Conservation (phyloP, 2,329 filamentous ascomycete genomes). For the Pseudocercospora vitis region DNA sequence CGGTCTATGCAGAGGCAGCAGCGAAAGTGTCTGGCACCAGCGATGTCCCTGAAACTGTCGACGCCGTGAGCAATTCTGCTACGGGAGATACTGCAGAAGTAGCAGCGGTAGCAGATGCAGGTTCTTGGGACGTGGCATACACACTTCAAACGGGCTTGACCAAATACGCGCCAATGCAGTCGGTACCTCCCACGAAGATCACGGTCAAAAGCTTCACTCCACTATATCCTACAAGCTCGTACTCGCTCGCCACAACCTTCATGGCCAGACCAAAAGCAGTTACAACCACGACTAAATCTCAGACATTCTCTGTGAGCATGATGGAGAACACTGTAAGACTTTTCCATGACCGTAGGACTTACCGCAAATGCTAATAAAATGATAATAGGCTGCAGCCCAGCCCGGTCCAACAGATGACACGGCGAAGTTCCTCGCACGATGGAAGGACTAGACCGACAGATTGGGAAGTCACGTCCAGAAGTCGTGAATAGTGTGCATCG, state of each 20-base stretch:
- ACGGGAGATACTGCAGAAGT: conserved; percentile 14
- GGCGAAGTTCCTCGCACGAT: conserved; percentile 58
- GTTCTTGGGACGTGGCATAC: conserved; percentile 49
- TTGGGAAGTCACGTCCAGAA: background rate
- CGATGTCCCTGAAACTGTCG: conserved; percentile 41
- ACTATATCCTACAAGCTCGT: conserved; percentile 57
- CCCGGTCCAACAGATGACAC: conserved; percentile 54
- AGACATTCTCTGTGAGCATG: conserved; percentile 54
- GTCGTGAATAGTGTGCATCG: background rate
- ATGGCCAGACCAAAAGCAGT: conserved; percentile 47
- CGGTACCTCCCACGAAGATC: conserved; percentile 59
- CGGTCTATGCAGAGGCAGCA: conserved; percentile 41
- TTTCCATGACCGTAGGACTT: background rate
- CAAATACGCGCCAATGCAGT: conserved; percentile 63
- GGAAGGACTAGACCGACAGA: conserved; percentile 53
- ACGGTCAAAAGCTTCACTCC: conserved; percentile 53
- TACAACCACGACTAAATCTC: conserved; percentile 54
- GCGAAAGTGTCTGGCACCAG: conserved; percentile 39
- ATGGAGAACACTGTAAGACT: conserved; percentile 60
- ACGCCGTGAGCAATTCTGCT: conserved; percentile 33
- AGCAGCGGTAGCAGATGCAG: conserved; percentile 24
- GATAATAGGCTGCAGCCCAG: conserved; percentile 54
- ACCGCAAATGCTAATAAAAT: conserved; percentile 10
- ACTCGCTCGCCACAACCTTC: conserved; percentile 53
- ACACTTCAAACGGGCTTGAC: conserved; percentile 57